Evolutionary conservation across 2,329 filamentous ascomycete species (phyloP).

Genomic region (Colletotrichum destructivum): DNA sequence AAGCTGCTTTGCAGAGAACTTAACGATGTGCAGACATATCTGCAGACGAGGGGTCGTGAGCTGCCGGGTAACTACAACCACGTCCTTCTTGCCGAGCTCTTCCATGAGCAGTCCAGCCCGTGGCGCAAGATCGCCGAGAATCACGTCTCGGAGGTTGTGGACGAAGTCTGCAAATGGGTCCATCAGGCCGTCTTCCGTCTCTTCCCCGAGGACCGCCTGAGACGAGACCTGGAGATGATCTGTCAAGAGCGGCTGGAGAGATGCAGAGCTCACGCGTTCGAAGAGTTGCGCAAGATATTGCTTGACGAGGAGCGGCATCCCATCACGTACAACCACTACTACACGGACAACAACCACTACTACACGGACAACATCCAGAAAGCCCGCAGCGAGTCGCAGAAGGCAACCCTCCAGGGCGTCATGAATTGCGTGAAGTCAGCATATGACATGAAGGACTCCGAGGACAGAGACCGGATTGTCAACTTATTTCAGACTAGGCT

Average conservation of each 20-base stretch:
- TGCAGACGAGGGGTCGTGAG: slow-evolving; percentile 56
- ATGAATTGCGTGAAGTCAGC: neutral
- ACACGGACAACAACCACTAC: too few species aligned
- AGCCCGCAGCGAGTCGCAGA: slow-evolving; percentile 40
- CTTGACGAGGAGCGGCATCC: slow-evolving; percentile 54
- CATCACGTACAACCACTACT: slow-evolving; percentile 72
- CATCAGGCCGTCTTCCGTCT: neutral
- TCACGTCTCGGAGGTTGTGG: slow-evolving; percentile 5
- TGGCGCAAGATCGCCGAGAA: slow-evolving; percentile 57
- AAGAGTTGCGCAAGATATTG: slow-evolving; percentile 22
- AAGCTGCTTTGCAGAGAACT: slow-evolving; percentile 49
- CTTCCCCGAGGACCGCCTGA: slow-evolving; percentile 18
- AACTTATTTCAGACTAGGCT: slow-evolving; percentile 4
- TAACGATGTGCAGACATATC: neutral
- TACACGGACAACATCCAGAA: slow-evolving; percentile 58
- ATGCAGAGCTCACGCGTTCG: neutral
- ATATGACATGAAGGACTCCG: accelerated
- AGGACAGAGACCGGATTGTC: neutral
- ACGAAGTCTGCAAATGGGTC: slow-evolving; percentile 15
- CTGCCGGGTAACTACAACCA: slow-evolving; percentile 74
- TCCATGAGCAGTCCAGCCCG: slow-evolving; percentile 69
- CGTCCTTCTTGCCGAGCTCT: slow-evolving; percentile 71
- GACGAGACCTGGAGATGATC: neutral
- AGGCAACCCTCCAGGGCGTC: neutral
- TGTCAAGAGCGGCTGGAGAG: slow-evolving; percentile 6